Base-by-base conservation (phyloP, 306 rosid species). In the Chamaecrista fasciculata region DNA sequence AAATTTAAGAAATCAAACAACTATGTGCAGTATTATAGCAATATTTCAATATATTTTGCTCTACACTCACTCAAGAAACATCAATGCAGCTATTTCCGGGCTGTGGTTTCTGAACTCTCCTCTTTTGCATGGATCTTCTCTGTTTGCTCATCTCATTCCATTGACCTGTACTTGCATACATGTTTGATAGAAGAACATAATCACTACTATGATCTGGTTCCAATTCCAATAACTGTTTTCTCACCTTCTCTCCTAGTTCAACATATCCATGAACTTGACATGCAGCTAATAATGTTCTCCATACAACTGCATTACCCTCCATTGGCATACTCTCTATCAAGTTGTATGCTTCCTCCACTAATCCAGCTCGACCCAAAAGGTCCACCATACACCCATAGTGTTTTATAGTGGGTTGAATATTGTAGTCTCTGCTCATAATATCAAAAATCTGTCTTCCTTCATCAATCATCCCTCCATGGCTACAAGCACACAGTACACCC, bases 311-410 rank as follows among this genome's bases (percentile, higher is more conserved):
- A 78, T 89, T 84, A 71, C 95, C 69, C 58, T 83, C 80, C 52
- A 82, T 31, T 4, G 95, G 83, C 96, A 87, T 84, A 62, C 70
- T 76, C 71, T 40, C 52, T 55, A 87, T 81, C 78, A 84, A 79
- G 21, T 40, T 29, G 69, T 83, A 87, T 16, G 92, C 96, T 72
- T 86, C 92, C 65, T 81, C 82, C 36, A 87, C 75, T 11, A 74
- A 77, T 51, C 95, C 95, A 16, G 91, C 92, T 42, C 96, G 85
- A 23, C 92, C 98, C 75, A 87, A 70, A 46, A 87, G 81, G 75
- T 87, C 98, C 62, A 86, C 96, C 86, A 83, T 70, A 70, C 96
- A 92, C 26, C 96, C 95, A 12, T 92, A 89, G 80, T 89, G 96
- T 79, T 89, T 92, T 57, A 81, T 62, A 2, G 87, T 79, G 14